Base-by-base conservation (phyloP, 2,329 filamentous ascomycete species). In the Neonectria magnoliae region DNA sequence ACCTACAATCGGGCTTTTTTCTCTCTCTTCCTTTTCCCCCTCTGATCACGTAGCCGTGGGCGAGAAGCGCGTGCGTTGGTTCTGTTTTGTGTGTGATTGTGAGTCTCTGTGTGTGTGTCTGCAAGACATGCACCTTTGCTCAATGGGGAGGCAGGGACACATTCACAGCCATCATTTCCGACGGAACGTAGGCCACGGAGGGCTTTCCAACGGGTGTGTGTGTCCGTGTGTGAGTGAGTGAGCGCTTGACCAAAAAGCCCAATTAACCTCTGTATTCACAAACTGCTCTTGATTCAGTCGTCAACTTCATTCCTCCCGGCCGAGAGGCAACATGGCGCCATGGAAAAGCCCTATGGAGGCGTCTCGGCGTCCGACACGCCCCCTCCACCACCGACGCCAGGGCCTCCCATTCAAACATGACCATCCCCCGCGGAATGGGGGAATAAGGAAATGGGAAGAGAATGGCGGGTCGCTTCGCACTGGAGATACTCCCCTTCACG, bases 91-190 rank as follows among this genome's bases (percentile, higher is more conserved):
- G 42, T 57, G 45, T 62, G 62, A 51, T 53, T 57, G 47, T 54
- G 45, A 6, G 25, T 25, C 5, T 6, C 5, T 6, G 25, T 25
- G 25, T 3, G 25, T 25, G 47, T 57, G 45, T 60, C 33, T 36
- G 36, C 42, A 48, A 48, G 67, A 31, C 61, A 65, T 71, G 67
- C 68, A 73, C 25, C 6, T 71, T 51, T 52, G 41, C 41, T 48
- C 60, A 20, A 45, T 61, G 67, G 67, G 58, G n/a, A 45, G 63
- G 9, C 29, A 29, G 67, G 69, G 56, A 62, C 6, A 5, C 3
- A 42, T 54, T 68, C 60, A 54, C 57, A 64, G 67, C 65, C 64
- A 69, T 71, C 67, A 71, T 70, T 68, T 73, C 58, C 63, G 57
- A 55, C 38, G 51, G 51, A 47, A 31, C 10, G n/a, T 29, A 31